A percentile compares a stretch with the other conserved stretches of the same genome.
phyloP scores from a whole-genome alignment of 1,139 yeast species.

The Tardiomyces blankii region DNA sequence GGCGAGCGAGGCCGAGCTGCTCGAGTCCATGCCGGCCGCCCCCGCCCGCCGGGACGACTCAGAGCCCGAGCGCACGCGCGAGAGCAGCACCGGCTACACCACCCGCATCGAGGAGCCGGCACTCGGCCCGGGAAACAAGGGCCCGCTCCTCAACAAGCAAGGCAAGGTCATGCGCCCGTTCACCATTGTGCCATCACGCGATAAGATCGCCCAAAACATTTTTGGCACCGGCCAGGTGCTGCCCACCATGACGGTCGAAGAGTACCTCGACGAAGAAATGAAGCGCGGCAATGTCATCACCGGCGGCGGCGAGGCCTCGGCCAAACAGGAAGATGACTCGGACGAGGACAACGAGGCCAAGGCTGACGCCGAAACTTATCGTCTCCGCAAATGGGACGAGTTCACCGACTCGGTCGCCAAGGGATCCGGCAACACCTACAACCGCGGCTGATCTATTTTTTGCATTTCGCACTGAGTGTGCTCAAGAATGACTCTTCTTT shows the following conservation, averaged over 20 bases:
- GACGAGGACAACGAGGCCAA: constrained; percentile 46
- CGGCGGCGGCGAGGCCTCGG: constrained; percentile 34
- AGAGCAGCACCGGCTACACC: neutral
- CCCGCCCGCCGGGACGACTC: neutral
- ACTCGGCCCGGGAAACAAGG: neutral
- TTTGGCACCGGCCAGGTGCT: constrained; percentile 87
- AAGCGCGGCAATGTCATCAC: constrained; percentile 67
- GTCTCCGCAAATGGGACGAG: constrained; percentile 83
- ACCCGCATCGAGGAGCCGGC: neutral
- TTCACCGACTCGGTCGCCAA: constrained; percentile 77
- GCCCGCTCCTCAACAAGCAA: constrained; percentile 30
- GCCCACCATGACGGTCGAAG: constrained; percentile 95
- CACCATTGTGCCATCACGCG: constrained; percentile 46
- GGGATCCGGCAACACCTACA: constrained; percentile 85
- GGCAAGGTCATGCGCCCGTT: constrained; percentile 83
- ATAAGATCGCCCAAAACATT: constrained; percentile 51
- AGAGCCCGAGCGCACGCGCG: neutral
- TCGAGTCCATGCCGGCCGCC: neutral
- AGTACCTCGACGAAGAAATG: constrained; percentile 74
- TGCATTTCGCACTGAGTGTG: no score
- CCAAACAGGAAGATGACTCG: constrained; percentile 28
- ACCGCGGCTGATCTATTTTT: constrained; percentile 43
- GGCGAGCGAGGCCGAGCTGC: neutral
- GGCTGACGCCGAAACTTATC: constrained; percentile 39
- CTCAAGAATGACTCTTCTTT: no score